Base-by-base conservation (phyloP, 2,329 filamentous ascomycete species). In the Stenocarpella maydis region DNA sequence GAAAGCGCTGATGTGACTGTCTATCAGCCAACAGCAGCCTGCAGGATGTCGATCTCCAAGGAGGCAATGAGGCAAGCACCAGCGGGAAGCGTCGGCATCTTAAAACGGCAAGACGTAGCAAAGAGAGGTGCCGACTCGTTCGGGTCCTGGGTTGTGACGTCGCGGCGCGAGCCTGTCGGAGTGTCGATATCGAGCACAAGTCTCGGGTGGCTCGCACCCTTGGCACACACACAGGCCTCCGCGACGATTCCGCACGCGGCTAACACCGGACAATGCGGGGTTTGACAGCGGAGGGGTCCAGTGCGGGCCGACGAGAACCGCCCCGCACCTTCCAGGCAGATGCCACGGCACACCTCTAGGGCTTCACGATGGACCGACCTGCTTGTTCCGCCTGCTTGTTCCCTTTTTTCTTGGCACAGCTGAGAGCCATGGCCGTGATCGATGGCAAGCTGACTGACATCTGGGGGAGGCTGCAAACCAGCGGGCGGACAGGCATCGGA, bases 251-350 rank as follows among this genome's bases (percentile, higher is more conserved):
- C 69, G 69, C 65, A 28, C 52, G 53, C 69, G 69, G 69, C 55
- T 71, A 71, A 71, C 67, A 67, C 66, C 69, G 69, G 69, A 41
- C 63, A 63, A 69, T 52, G 69, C 67, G 69, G 69, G 67, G 67
- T 71, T n/a, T 52, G 34, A 50, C 47, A 52, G 53, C 55, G 67
- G 43, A n/a, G 61, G 61, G 63, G 26, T 37, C 54, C 66, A 68
- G n/a, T 63, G 50, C 50, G 49, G 65, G 69, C 52, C 54, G 52
- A 58, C n/a, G 64, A 55, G 63, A 70, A 31, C 65, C 65, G 65
- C 55, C 65, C 69, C 69, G 60, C 65, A 58, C 52, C 54, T 50
- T 49, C n/a, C n/a, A n/a, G n/a, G n/a, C n/a, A 17, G 21, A 39
- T 31, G n/a, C 14, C n/a, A 21, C n/a, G 28, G 43, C 58, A 63